Conservation (phyloP, 768 basidiomycete species). For the Termitomyces sp. region DNA sequence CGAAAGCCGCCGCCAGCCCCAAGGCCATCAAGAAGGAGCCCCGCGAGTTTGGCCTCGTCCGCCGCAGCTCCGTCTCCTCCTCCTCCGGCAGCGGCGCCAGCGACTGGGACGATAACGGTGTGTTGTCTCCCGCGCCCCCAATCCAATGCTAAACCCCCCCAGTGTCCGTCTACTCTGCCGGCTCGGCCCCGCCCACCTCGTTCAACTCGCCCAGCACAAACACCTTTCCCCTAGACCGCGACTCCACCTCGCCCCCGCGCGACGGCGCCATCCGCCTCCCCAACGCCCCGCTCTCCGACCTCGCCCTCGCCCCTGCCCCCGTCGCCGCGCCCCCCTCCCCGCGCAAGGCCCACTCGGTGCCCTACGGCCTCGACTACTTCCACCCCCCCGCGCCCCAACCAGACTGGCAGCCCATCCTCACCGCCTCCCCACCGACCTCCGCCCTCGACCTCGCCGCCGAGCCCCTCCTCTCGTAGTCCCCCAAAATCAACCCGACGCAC, state of each 20-base stretch:
- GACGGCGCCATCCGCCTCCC: constrained; percentile 70
- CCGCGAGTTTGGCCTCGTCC: constrained; percentile 40
- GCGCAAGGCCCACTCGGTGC: not conserved
- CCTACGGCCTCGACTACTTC: constrained; percentile 13
- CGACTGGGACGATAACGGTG: constrained; percentile 82
- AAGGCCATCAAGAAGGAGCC: constrained; percentile 62
- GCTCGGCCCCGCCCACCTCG: constrained; percentile 56
- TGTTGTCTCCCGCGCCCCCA: constrained; percentile 22
- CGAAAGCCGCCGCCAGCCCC: constrained; percentile 29
- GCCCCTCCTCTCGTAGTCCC: too few relatives aligned
- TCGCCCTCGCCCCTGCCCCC: constrained; percentile 27
- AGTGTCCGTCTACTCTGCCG: constrained; percentile 52
- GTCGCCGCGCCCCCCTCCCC: not conserved
- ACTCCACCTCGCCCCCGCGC: constrained; percentile 40
- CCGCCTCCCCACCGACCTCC: constrained; percentile 1
- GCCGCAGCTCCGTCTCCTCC: constrained; percentile 62
- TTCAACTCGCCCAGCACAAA: constrained; percentile 60
- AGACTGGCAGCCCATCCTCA: constrained; percentile 5
- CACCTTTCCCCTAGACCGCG: constrained; percentile 57
- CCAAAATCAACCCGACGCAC: too few relatives aligned
- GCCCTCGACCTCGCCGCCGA: not conserved
- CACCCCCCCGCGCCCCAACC: constrained; percentile 8
- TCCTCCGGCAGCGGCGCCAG: constrained; percentile 53
- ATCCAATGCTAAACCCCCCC: constrained; percentile 14
- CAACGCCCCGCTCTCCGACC: constrained; percentile 65